Percentiles rank a stretch among this genome's conserved stretches.
Evolutionary conservation across 805 yeast genomes (phyloP).

Genomic region (Komagataella pastoris): DNA sequence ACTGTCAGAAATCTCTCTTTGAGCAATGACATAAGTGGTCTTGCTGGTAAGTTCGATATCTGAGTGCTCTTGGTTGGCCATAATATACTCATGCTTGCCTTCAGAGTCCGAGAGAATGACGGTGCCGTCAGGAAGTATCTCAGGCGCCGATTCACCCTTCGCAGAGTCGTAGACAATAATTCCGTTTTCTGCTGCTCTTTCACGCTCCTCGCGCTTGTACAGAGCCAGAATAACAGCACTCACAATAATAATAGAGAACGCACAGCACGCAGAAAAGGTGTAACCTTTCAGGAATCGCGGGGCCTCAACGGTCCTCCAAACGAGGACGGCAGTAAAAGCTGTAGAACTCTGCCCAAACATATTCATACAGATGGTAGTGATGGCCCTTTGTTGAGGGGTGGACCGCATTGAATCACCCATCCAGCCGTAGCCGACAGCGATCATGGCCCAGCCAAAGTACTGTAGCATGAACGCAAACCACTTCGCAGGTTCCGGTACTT

Average conservation of each 20-base stretch:
- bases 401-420: conserved; percentile 44
- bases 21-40: background rate
- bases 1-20: background rate
- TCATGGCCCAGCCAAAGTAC: conserved; percentile 50
- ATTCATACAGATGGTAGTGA: conserved; percentile 43
- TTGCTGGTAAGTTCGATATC: background rate
- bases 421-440: conserved; percentile 47
- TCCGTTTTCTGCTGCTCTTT: conserved; percentile 1
- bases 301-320: conserved; percentile 38
- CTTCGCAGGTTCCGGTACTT: conserved; percentile 41
- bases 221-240: background rate
- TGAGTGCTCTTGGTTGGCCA: background rate
- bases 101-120: background rate
- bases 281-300: conserved; percentile 45
- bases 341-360: conserved; percentile 27
- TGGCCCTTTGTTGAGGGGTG: conserved; percentile 41
- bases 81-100: background rate
- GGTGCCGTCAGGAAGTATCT: background rate
- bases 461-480: conserved; percentile 53
- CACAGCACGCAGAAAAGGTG: conserved; percentile 31
- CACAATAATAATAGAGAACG: conserved; percentile 9
- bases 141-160: background rate
- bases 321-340: conserved; percentile 19
- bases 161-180: background rate
- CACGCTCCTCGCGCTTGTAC: background rate